Conservation (phyloP, 768 basidiomycete genomes). For the Tephrocybe sp. region DNA sequence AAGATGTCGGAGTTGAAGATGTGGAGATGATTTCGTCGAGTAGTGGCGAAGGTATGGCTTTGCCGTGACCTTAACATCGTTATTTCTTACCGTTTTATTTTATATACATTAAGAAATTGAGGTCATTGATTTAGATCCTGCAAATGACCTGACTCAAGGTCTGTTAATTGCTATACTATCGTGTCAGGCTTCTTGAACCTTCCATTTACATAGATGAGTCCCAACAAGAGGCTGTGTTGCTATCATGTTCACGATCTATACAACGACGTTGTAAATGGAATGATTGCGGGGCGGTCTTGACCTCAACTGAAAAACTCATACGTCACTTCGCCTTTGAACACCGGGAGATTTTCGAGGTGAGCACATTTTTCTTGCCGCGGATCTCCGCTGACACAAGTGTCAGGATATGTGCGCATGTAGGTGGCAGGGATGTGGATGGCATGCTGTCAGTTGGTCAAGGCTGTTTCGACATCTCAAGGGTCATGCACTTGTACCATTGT, state of each 20-base stretch:
- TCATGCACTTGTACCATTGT: constrained; percentile 44
- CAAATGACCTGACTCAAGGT: constrained; percentile 14
- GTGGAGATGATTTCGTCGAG: constrained; percentile 1
- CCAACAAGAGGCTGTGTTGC: constrained; percentile 42
- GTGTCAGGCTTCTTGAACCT: neutral
- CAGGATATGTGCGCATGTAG: constrained; percentile 40
- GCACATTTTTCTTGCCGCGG: neutral
- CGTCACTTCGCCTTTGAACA: constrained; percentile 40
- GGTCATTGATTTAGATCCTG: constrained; percentile 15
- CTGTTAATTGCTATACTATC: constrained; percentile 5
- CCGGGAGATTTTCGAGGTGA: constrained; percentile 11
- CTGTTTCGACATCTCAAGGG: constrained; percentile 48
- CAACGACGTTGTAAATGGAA: constrained; percentile 57
- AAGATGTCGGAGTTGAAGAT: neutral
- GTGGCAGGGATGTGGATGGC: constrained; percentile 57
- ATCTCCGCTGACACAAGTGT: neutral
- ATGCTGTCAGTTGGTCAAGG: constrained; percentile 32
- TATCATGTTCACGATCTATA: constrained; percentile 47
- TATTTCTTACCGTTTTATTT: constrained; percentile 13
- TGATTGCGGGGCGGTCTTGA: constrained; percentile 52
- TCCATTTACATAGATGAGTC: constrained; percentile 2
- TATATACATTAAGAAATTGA: constrained; percentile 16
- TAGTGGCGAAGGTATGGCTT: constrained; percentile 22
- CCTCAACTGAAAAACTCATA: constrained; percentile 47
- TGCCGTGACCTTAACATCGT: constrained; percentile 5